Percentiles rank a stretch among this genome's conserved stretches.
Evolutionary conservation across 2,329 filamentous ascomycete species (phyloP).

Genomic region (Neonectria hederae): DNA sequence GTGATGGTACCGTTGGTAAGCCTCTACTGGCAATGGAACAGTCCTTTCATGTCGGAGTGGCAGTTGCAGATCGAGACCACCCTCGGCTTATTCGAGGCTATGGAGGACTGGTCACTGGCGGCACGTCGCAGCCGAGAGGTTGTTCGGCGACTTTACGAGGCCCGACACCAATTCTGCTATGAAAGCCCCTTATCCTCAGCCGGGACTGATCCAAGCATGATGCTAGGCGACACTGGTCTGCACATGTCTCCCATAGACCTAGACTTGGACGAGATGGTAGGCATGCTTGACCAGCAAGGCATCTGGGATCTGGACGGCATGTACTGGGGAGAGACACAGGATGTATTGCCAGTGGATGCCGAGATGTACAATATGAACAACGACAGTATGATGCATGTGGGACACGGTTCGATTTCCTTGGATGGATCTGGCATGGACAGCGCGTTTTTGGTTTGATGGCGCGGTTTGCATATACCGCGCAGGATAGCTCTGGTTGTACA

Average conservation of each 20-base stretch:
- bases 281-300: conserved; percentile 62
- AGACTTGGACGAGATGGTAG: conserved; percentile 62
- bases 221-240: conserved; percentile 55
- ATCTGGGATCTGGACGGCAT: conserved; percentile 64
- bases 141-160: conserved; percentile 71
- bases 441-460: conserved; percentile 18
- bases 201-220: conserved; percentile 57
- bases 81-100: conserved; percentile 68
- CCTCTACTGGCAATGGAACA: conserved; percentile 73
- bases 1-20: conserved; percentile 81
- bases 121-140: conserved; percentile 71
- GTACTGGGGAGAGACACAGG: conserved; percentile 21
- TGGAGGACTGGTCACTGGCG: conserved; percentile 72
- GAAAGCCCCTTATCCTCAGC: conserved; percentile 58
- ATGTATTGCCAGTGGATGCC: conserved; percentile 11
- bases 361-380: conserved; percentile 23
- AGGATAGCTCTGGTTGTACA: neutral
- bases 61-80: conserved; percentile 67
- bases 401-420: conserved; percentile 18
- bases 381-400: conserved; percentile 19
- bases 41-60: conserved; percentile 60
- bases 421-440: conserved; percentile 16
- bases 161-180: conserved; percentile 43
- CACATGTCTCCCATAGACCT: conserved; percentile 63
- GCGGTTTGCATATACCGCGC: neutral